Evolutionary conservation across 1,284 basidiomycete species (phyloP).

Genomic region (Volvariella surrecta): DNA sequence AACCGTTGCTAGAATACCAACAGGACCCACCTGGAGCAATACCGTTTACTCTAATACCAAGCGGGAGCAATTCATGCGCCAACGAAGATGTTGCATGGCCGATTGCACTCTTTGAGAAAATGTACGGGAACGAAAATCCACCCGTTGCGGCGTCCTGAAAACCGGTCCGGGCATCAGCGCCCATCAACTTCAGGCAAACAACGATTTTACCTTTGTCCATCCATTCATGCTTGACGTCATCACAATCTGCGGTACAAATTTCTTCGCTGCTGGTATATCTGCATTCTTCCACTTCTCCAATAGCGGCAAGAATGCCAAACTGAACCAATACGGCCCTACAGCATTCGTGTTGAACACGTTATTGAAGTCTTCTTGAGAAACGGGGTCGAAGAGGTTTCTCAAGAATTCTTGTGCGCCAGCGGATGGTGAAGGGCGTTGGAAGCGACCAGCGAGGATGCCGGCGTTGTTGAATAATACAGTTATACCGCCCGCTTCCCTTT

Average conservation of each 20-base stretch:
- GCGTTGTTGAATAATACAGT: constrained; percentile 34
- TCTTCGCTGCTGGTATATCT: constrained; percentile 16
- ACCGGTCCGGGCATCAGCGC: no score
- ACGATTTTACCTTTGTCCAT: constrained; percentile 35
- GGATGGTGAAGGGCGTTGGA: constrained; percentile 18
- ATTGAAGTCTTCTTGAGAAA: constrained; percentile 30
- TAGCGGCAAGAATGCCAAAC: constrained; percentile 41
- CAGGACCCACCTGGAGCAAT: constrained; percentile 34
- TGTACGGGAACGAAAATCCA: constrained; percentile 35
- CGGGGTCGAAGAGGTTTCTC: constrained; percentile 29
- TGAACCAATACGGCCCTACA: constrained; percentile 41
- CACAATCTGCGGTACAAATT: constrained; percentile 39
- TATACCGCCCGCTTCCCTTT: constrained; percentile 27
- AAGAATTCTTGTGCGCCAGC: constrained; percentile 29
- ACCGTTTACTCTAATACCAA: constrained; percentile 49
- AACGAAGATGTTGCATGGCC: constrained; percentile 39
- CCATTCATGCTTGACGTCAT: constrained; percentile 49
- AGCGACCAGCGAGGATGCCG: constrained; percentile 18
- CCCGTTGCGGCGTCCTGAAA: constrained; percentile 31
- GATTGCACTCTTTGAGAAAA: constrained; percentile 42
- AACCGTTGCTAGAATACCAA: not conserved
- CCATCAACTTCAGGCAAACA: not conserved
- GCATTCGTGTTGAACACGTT: constrained; percentile 32
- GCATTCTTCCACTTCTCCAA: constrained; percentile 37
- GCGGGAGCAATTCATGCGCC: constrained; percentile 41